A percentile compares a stretch with the other conserved stretches of the same genome.
Conservation (phyloP, 2,329 filamentous ascomycete genomes). For the Arthrobotrys iridis region DNA sequence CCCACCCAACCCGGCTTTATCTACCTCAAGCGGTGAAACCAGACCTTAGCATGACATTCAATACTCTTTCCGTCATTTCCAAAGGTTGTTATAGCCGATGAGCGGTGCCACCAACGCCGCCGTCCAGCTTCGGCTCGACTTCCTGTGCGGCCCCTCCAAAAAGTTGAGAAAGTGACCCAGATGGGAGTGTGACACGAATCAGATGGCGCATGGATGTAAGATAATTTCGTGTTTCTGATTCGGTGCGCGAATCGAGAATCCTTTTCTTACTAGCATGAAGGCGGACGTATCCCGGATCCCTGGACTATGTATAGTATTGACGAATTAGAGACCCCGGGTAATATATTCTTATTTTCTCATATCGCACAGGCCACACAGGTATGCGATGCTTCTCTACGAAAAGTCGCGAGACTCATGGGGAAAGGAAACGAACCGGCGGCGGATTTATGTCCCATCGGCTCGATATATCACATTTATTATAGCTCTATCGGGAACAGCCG, state of each 20-base stretch:
- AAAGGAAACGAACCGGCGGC: constrained; percentile 5
- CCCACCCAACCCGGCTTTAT: neutral
- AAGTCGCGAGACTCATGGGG: neutral
- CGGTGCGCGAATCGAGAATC: constrained; percentile 26
- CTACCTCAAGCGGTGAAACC: constrained; percentile 11
- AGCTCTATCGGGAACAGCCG: constrained; percentile 7
- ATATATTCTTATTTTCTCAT: constrained; percentile 13
- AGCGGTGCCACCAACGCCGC: constrained; percentile 8
- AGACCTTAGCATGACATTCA: constrained; percentile 8
- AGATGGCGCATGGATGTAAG: constrained; percentile 13
- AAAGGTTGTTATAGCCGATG: constrained; percentile 7
- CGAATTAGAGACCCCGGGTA: constrained; percentile 12
- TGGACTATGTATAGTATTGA: too few relatives aligned
- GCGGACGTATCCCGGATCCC: neutral
- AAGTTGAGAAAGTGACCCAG: neutral
- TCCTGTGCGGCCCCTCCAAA: too few relatives aligned
- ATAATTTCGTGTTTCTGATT: neutral
- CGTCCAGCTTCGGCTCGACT: neutral
- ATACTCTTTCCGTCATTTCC: neutral
- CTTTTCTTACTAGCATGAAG: neutral
- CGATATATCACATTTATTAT: constrained; percentile 15
- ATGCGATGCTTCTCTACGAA: neutral
- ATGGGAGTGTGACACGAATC: constrained; percentile 26
- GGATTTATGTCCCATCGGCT: constrained; percentile 10
- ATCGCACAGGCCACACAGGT: neutral